Base-by-base conservation (phyloP, 192 early-diverging fungal species). In the Chytriomyces sp. region DNA sequence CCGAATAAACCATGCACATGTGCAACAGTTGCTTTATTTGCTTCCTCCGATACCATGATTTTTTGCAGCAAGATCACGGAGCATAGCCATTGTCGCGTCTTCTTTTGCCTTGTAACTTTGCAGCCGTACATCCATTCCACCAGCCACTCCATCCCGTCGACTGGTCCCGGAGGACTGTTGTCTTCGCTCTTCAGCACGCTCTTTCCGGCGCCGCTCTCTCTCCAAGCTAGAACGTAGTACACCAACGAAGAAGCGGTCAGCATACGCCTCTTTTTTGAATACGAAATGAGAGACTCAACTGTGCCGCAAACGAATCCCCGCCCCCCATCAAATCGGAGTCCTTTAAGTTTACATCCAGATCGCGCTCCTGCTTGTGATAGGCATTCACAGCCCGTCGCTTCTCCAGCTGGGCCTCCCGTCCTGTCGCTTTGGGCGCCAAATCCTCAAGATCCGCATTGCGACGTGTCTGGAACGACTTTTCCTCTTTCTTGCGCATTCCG, bases 41-140 rank as follows among this genome's bases (percentile, higher is more conserved):
- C n/a, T n/a, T n/a, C n/a, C n/a, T n/a, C n/a, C n/a, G n/a, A n/a
- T n/a, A n/a, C 55, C 55, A 10, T 57, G 55, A 57, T 26, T 61
- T 37, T 62, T 63, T 26, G 72, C 56, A 12, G 92, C 92, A 85
- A 93, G 85, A 53, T 85, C 81, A 30, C 82, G 78, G 40, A 92
- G 83, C 85, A 89, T 86, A 40, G 81, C 89, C 41, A 93, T 77
- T 2, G 91, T 92, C n/a, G 74, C 82, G 28, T 85, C 84, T 69
- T 93, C 91, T 74, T 92, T 93, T 36, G 86, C 81, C 40, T 81
- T 65, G 64, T 82, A 88, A 39, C 83, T 86, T 32, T 66, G 68
- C 8, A 84, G 61, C 52, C 82, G 82, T 0, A 77, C 82, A 22
- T 78, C 68, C 59, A 87, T 62, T 8, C 68, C 74, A 5, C 31